Evolutionary conservation across 2,329 filamentous ascomycete species (phyloP).

Genomic region (Shiraia sp.): DNA sequence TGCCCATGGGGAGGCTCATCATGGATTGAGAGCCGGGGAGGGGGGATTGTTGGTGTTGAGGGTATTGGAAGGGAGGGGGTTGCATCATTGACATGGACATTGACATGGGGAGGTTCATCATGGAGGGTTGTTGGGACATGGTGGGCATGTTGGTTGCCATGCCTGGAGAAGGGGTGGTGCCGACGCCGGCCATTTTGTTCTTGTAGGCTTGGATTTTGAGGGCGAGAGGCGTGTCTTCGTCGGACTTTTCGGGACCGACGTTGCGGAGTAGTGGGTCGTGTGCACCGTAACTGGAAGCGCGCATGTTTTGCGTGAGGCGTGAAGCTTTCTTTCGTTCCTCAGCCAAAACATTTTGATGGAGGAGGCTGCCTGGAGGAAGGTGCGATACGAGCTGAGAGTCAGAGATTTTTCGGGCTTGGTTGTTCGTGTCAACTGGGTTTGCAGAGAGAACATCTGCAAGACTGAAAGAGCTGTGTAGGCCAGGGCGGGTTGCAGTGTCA

Average conservation of each 20-base stretch:
- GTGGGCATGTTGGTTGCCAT: constrained; percentile 15
- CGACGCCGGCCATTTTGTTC: constrained; percentile 28
- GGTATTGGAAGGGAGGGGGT: too few species aligned
- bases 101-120: too few species aligned
- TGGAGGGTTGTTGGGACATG: not conserved
- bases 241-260: constrained; percentile 23
- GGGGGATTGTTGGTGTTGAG: too few species aligned
- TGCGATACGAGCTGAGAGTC: constrained; percentile 39
- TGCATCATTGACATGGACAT: too few species aligned
- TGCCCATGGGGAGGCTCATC: constrained; percentile 23
- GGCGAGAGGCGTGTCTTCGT: constrained; percentile 34
- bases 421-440: constrained; percentile 51
- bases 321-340: constrained; percentile 43
- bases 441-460: constrained; percentile 66
- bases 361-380: constrained; percentile 46
- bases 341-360: constrained; percentile 44
- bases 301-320: constrained; percentile 38
- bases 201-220: constrained; percentile 45
- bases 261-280: constrained; percentile 36
- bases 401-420: constrained; percentile 41
- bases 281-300: constrained; percentile 33
- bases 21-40: constrained; percentile 8
- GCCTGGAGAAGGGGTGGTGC: constrained; percentile 7
- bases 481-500: constrained; percentile 32
- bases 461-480: constrained; percentile 53